A percentile compares a stretch with the other conserved stretches of the same genome.
Conservation (phyloP, 106 monocot genomes). For the Allium sativum region DNA sequence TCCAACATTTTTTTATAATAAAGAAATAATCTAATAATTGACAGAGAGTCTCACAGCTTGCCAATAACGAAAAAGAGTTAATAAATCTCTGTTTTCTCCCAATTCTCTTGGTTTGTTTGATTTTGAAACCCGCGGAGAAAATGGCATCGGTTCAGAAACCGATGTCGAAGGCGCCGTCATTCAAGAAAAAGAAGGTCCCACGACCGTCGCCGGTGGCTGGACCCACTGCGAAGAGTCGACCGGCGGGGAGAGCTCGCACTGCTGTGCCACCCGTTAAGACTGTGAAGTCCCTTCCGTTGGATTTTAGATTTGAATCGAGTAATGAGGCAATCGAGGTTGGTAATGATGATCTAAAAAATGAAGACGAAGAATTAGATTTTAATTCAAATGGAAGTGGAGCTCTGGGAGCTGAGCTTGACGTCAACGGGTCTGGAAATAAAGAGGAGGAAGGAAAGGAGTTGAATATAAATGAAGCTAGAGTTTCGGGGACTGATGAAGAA, state of each 20-base stretch:
- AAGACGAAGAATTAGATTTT: background rate
- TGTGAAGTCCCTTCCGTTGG: conserved; percentile 16
- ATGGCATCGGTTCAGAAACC: conserved; percentile 15
- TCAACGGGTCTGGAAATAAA: conserved; percentile 6
- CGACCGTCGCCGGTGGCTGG: background rate
- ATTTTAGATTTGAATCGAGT: conserved; percentile 19
- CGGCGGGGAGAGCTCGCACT: conserved; percentile 9
- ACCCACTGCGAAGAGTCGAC: background rate
- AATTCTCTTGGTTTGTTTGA: no score
- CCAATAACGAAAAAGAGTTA: no score
- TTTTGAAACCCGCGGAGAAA: background rate
- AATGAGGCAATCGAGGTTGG: conserved; percentile 2
- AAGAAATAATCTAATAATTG: no score
- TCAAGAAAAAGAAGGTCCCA: background rate
- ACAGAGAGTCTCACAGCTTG: no score
- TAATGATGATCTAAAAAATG: background rate
- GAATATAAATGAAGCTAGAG: conserved; percentile 1
- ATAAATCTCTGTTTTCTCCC: no score
- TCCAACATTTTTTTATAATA: no score
- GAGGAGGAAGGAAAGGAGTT: no score
- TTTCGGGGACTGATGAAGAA: background rate
- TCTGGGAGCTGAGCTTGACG: conserved; percentile 4
- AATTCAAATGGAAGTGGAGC: background rate
- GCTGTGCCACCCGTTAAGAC: conserved; percentile 9
- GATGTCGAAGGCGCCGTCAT: background rate